These are phyloP conservation scores for Globisporangium carolinianum DNA, from an alignment of 352 stramenopile species.

Conservation along the genomic window DNA sequence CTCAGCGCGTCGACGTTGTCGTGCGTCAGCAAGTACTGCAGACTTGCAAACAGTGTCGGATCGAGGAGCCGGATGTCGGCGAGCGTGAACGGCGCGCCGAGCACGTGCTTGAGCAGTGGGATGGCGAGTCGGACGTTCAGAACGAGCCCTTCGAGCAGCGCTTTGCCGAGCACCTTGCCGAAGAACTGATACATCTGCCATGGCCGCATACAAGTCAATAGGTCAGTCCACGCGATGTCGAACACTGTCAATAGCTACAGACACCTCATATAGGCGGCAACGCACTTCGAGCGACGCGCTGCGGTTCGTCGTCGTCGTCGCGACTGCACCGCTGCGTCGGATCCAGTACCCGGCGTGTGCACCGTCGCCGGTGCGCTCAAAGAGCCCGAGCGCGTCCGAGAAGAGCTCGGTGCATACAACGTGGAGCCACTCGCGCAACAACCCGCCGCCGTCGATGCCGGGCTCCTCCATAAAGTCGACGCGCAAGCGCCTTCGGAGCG, in stretches of 20 bases:
- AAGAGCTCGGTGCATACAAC: conserved; percentile 69
- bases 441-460: conserved; percentile 68
- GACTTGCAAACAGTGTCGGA: conserved; percentile 63
- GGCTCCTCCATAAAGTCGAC: conserved; percentile 83
- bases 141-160: conserved; percentile 63
- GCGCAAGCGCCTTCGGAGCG: conserved; percentile 60
- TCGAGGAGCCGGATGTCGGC: conserved; percentile 65
- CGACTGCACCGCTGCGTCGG: conserved; percentile 4
- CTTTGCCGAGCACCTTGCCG: conserved; percentile 59
- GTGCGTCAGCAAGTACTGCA: conserved; percentile 56
- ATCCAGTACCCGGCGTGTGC: conserved; percentile 63
- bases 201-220: no score
- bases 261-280: no score
- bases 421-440: conserved; percentile 75
- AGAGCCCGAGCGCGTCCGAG: conserved; percentile 36
- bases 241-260: no score
- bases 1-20: conserved; percentile 40
- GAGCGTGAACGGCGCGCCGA: conserved; percentile 44
- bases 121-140: conserved; percentile 60
- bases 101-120: conserved; percentile 65
- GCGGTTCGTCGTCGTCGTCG: no score
- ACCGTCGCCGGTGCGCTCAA: conserved; percentile 34
- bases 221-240: no score
- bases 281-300: no score
- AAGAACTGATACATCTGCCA: conserved; percentile 26